Evolutionary conservation across 345 rosid species (phyloP), one percentile per base, ranked within the genome.

Genomic region (Arabis hirsuta): DNA sequence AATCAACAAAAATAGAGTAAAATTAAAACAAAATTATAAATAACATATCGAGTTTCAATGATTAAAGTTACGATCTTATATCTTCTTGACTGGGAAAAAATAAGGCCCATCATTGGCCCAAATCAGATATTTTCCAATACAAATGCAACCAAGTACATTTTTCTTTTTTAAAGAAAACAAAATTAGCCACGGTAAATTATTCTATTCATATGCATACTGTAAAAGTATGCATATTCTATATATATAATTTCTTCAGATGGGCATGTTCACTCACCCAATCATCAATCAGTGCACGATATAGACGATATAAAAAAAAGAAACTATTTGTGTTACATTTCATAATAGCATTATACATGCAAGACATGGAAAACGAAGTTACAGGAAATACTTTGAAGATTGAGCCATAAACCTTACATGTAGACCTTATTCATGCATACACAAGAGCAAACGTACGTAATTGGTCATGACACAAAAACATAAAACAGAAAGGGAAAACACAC

Each of bases 371-470:
- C 13, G 3, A 55, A 22, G 45, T 57, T 19, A 58, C 62, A 57
- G 38, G 10, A 7, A 36, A 36, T 36, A 36, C 44, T 55, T 55
- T 47, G 36, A 39, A 55, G 51, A 12, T 38, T 55, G 14, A 73
- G 42, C 45, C 71, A 55, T 50, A 64, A 54, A 22, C 44, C 62
- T 22, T n/a, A 62, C 41, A 36, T 19, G 27, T 52, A 73, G 71
- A 56, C 72, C 77, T 73, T 73, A 73, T 73, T 73, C 58, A 62
- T 62, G 55, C 62, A 72, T 20, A 71, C 10, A 19, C 55, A 52
- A 16, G 16, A 3, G 20, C 56, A 67, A 73, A 51, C 44, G 47
- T 55, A 55, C 24, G 52, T 56, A 65, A 47, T 19, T 55, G 71
- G 65, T 14, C 71, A 64, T 12, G 16, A 72, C 31, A 72, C 29